phyloP scores from a whole-genome alignment of 2,329 filamentous ascomycete species.

The Alternaria burnsii region DNA sequence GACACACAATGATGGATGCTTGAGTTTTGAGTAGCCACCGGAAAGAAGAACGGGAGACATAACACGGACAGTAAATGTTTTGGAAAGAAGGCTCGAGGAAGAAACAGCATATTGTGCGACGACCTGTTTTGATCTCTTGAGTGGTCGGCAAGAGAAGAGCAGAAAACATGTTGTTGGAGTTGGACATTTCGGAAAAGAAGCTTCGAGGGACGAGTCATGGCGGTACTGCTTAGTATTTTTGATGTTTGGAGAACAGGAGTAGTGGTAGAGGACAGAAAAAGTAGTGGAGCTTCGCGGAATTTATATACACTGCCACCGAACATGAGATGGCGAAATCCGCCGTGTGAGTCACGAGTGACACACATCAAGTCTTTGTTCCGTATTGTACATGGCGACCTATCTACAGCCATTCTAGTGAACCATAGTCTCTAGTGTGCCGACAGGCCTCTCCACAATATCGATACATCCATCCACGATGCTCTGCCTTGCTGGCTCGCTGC shows the following conservation, averaged over 20 bases:
- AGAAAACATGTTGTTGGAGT: too few species aligned
- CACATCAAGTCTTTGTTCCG: not conserved
- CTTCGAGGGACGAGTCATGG: not conserved
- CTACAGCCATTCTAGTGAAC: conserved; percentile 55
- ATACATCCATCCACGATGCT: conserved; percentile 89
- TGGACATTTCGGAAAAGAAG: too few species aligned
- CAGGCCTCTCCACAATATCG: conserved; percentile 84
- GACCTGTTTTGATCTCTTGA: not conserved
- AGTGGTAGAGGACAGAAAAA: not conserved
- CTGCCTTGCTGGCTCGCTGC: conserved; percentile 80
- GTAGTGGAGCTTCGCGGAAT: not conserved
- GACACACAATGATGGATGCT: not conserved
- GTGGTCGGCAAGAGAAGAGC: not conserved
- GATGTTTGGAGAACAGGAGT: not conserved
- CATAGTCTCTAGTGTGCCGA: conserved; percentile 85
- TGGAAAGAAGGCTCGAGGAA: not conserved
- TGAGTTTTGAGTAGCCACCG: not conserved
- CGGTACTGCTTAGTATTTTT: not conserved
- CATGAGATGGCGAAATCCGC: not conserved
- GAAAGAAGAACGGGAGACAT: not conserved
- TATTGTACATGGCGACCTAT: not conserved
- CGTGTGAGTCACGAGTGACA: not conserved
- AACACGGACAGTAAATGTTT: not conserved
- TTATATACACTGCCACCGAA: not conserved
- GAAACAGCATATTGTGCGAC: fast-evolving